Percentiles rank a stretch among this genome's conserved stretches.
Evolutionary conservation across 129 eudicot genomes (phyloP).

Genomic region (Flaveria robusta): DNA sequence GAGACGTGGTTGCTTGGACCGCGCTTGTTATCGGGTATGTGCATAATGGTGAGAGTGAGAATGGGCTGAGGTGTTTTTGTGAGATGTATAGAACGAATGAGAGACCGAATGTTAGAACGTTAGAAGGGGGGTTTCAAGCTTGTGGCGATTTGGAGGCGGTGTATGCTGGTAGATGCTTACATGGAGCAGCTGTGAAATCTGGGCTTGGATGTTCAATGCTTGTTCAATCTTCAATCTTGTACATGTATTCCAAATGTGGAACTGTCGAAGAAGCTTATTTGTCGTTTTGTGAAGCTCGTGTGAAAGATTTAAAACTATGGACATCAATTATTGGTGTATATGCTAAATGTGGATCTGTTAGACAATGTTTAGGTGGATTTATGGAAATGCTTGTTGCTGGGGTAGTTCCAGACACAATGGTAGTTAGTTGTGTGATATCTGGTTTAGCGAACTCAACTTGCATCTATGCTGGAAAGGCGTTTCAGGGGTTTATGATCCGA

Average conservation of each 20-base stretch:
- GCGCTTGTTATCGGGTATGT: constrained; percentile 84
- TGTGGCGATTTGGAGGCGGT: constrained; percentile 65
- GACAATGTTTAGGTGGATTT: constrained; percentile 47
- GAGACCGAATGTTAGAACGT: constrained; percentile 68
- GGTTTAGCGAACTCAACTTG: constrained; percentile 46
- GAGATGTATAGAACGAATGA: constrained; percentile 59
- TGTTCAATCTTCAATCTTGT: constrained; percentile 65
- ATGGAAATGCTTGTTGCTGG: constrained; percentile 53
- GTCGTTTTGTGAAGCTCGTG: constrained; percentile 51
- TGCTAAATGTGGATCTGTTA: constrained; percentile 47
- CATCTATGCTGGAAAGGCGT: constrained; percentile 62
- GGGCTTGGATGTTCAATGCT: constrained; percentile 44
- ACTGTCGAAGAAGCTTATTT: constrained; percentile 49
- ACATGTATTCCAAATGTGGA: constrained; percentile 77
- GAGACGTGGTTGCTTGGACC: constrained; percentile 89
- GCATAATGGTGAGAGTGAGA: constrained; percentile 66
- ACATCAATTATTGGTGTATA: constrained; percentile 62
- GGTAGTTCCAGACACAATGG: constrained; percentile 63
- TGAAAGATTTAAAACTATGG: constrained; percentile 78
- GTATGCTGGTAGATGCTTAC: constrained; percentile 74
- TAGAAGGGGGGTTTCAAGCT: constrained; percentile 87
- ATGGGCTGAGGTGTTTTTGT: constrained; percentile 54
- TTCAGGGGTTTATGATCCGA: constrained; percentile 66
- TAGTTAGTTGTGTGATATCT: constrained; percentile 66
- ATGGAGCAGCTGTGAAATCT: constrained; percentile 55